These are phyloP conservation scores for Nemania sp. DNA, from an alignment of 2,329 filamentous ascomycete genomes.

Conservation along the genomic window DNA sequence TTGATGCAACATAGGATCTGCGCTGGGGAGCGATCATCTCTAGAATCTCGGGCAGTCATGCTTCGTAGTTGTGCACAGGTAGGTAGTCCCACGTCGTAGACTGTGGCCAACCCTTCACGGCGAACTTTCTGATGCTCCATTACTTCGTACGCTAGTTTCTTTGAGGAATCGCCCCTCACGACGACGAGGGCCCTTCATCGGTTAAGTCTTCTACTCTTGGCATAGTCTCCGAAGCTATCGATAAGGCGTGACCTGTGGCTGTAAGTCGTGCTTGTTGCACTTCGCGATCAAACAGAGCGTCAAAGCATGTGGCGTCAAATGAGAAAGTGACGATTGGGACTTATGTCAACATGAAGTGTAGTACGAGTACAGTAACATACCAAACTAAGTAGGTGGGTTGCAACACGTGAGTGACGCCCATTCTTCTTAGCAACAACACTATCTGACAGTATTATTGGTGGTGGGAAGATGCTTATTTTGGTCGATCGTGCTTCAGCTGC, in stretches of 20 bases:
- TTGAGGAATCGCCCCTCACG: not conserved
- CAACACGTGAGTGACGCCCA: not conserved
- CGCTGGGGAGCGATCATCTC: too few species aligned
- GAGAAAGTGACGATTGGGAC: not conserved
- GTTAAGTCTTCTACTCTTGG: slow-evolving; percentile 7
- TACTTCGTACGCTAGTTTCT: too few species aligned
- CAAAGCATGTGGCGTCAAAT: slow-evolving; percentile 1
- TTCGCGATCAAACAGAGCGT: not conserved
- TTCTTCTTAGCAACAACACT: not conserved
- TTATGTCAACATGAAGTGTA: not conserved
- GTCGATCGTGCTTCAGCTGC: too few species aligned
- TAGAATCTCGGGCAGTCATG: too few species aligned
- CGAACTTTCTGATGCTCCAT: too few species aligned
- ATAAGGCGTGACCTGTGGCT: slow-evolving; percentile 7
- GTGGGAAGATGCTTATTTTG: too few species aligned
- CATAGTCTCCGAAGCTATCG: slow-evolving; percentile 4
- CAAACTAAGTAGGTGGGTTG: not conserved
- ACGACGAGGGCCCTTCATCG: not conserved
- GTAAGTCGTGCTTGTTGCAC: slow-evolving; percentile 9
- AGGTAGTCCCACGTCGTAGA: not conserved
- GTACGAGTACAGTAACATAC: too few species aligned
- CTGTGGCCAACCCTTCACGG: too few species aligned
- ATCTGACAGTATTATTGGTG: too few species aligned
- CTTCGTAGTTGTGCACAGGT: too few species aligned
- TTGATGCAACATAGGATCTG: too few species aligned